Evolutionary conservation across 1,284 basidiomycete genomes (phyloP).

Genomic region (Ceratobasidium sp.): DNA sequence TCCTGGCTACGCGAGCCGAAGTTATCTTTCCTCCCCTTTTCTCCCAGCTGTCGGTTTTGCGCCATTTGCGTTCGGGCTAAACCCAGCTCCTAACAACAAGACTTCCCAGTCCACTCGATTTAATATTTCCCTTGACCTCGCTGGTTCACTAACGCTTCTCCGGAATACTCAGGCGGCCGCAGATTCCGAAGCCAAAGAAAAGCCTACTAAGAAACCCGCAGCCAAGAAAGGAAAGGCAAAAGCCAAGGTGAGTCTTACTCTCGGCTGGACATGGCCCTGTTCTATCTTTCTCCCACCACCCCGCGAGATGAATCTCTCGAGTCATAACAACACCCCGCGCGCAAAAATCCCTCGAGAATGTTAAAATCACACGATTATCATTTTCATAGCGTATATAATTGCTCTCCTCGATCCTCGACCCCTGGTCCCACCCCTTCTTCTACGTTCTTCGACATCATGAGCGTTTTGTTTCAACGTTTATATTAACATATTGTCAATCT

Average conservation of each 20-base stretch:
- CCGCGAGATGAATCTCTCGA: too few relatives aligned
- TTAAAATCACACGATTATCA: not conserved
- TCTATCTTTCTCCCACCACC: not conserved
- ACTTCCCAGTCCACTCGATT: too few relatives aligned
- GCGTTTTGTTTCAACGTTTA: too few relatives aligned
- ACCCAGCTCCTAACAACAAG: too few relatives aligned
- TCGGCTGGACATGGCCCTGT: not conserved
- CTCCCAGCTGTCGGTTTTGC: not conserved
- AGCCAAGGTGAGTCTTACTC: slow-evolving; percentile 20
- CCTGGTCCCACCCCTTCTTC: not conserved
- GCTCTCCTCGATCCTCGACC: not conserved
- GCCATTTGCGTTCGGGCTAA: too few relatives aligned
- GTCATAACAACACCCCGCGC: too few relatives aligned
- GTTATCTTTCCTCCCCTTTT: not conserved
- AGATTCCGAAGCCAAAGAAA: slow-evolving; percentile 6
- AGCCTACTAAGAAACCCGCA: slow-evolving; percentile 25
- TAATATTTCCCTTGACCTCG: too few relatives aligned
- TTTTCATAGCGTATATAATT: not conserved
- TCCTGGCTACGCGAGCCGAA: not conserved
- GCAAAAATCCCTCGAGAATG: too few relatives aligned
- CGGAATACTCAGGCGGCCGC: too few relatives aligned
- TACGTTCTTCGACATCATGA: too few relatives aligned
- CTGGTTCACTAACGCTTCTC: too few relatives aligned
- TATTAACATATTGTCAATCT: too few relatives aligned
- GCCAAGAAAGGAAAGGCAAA: slow-evolving; percentile 12